Base-by-base conservation (phyloP, 2,329 filamentous ascomycete species). In the Eurotiales sp. region DNA sequence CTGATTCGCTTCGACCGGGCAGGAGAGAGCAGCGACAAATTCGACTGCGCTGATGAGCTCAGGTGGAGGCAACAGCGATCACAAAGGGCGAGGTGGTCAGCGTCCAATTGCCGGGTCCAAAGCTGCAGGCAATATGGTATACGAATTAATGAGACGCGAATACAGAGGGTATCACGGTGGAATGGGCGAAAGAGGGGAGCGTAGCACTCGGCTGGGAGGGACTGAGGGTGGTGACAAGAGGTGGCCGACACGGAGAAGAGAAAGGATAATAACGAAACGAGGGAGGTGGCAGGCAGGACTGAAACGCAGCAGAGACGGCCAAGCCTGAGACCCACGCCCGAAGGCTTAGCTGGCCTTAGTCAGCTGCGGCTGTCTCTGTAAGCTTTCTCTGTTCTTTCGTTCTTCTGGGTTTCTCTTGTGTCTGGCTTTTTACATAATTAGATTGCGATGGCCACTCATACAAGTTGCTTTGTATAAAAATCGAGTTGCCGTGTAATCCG, bases 1-100 rank as follows among this genome's bases (percentile, higher is more conserved):
- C 15, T n/a, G n/a, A n/a, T n/a, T n/a, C n/a, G 8, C 7, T 30
- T 15, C 27, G 15, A 12, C n/a, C 10, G 25, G 27, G 29, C 14
- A 11, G 29, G 14, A 17, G 15, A 19, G 15, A 5, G 11, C 27
- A 46, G 32, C 27, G 14, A 15, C 29, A 21, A 22, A 8, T 15
- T 21, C 44, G 44, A 15, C 21, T 46, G 44, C 23, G 32, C 15
- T 34, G 21, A 17, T 27, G 25, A 27, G 25, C 10, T 15, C 22
- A 34, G 17, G 19, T 23, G 51, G 40, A 52, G 51, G 50, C 45
- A 47, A 52, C 45, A 23, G 51, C 51, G 46, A 49, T 43, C 37
- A 45, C 30, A 43, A 43, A 45, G n/a, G 25, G 50, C n/a, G n/a
- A n/a, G n/a, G n/a, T n/a, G n/a, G n/a, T n/a, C n/a, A n/a, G n/a